These are phyloP conservation scores for Pyricularia pennisetigena DNA, from an alignment of 2,329 filamentous ascomycete genomes.

Conservation along the genomic window DNA sequence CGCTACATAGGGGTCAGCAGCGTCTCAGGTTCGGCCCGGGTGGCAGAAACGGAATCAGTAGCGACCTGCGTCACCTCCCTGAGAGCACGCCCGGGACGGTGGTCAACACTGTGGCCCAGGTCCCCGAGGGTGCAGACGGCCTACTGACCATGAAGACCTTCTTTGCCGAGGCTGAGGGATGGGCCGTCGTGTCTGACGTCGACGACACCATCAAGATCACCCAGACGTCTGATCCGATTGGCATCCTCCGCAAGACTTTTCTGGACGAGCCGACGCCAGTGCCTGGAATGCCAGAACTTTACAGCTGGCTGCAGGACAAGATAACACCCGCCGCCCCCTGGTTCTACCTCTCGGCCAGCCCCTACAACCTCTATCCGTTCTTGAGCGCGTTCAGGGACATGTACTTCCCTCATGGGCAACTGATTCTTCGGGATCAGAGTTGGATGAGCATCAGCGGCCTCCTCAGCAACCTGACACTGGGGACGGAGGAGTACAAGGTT, in stretches of 20 bases:
- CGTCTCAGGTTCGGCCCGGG: constrained; percentile 56
- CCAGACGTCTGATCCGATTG: constrained; percentile 66
- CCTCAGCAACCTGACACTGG: constrained; percentile 66
- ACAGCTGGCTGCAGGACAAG: constrained; percentile 50
- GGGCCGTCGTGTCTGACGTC: constrained; percentile 80
- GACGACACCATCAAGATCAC: constrained; percentile 96
- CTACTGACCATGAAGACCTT: constrained; percentile 52
- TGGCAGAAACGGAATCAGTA: constrained; percentile 61
- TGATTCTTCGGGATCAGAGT: constrained; percentile 75
- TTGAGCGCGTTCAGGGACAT: constrained; percentile 62
- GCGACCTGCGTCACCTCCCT: constrained; percentile 43
- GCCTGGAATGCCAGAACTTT: constrained; percentile 76
- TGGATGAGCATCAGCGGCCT: constrained; percentile 80
- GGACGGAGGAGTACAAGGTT: constrained; percentile 80
- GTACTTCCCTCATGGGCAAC: constrained; percentile 66
- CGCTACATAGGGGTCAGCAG: constrained; percentile 40
- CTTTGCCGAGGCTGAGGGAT: constrained; percentile 68
- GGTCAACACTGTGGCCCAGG: constrained; percentile 36
- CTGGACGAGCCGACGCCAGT: constrained; percentile 63
- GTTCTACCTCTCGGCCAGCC: constrained; percentile 90
- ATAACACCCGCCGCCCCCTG: constrained; percentile 56
- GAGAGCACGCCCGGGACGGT: constrained; percentile 32
- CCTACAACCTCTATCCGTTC: constrained; percentile 90
- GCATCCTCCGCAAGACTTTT: constrained; percentile 79
- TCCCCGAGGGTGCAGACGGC: constrained; percentile 42